phyloP scores from a whole-genome alignment of 1,139 yeast species.

The Yamadazyma sp. region DNA sequence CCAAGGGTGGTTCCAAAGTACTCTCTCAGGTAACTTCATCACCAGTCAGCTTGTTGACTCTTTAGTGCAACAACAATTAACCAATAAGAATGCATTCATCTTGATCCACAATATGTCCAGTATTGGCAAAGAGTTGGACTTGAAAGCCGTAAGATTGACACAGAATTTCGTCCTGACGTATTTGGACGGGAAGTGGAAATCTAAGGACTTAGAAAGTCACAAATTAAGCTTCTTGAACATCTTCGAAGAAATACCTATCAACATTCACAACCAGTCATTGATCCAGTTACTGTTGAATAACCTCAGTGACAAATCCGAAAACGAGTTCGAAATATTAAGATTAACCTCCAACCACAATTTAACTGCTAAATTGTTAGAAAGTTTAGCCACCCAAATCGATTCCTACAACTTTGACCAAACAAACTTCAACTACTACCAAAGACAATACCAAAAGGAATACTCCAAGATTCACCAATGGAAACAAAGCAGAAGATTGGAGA shows the following conservation, averaged over 20 bases:
- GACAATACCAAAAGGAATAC: slow-evolving; percentile 71
- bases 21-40: slow-evolving; percentile 68
- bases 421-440: slow-evolving; percentile 80
- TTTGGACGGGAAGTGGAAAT: slow-evolving; percentile 61
- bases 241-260: slow-evolving; percentile 71
- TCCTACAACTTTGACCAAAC: slow-evolving; percentile 79
- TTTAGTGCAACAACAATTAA: slow-evolving; percentile 63
- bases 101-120: slow-evolving; percentile 74
- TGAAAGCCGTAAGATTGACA: slow-evolving; percentile 72
- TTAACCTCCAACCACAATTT: slow-evolving; percentile 46
- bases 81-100: slow-evolving; percentile 65
- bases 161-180: slow-evolving; percentile 59
- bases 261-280: slow-evolving; percentile 56
- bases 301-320: slow-evolving; percentile 8
- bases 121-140: slow-evolving; percentile 60
- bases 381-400: slow-evolving; percentile 72
- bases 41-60: slow-evolving; percentile 67
- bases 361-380: slow-evolving; percentile 58
- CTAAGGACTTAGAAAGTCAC: slow-evolving; percentile 61
- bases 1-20: slow-evolving; percentile 82
- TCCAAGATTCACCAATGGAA: slow-evolving; percentile 75
- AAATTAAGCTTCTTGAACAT: slow-evolving; percentile 67
- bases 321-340: slow-evolving; percentile 41
- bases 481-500: slow-evolving; percentile 68
- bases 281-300: slow-evolving; percentile 38